Evolutionary conservation across 2,329 filamentous ascomycete species (phyloP).

Genomic region (Acrocalymma vagum): DNA sequence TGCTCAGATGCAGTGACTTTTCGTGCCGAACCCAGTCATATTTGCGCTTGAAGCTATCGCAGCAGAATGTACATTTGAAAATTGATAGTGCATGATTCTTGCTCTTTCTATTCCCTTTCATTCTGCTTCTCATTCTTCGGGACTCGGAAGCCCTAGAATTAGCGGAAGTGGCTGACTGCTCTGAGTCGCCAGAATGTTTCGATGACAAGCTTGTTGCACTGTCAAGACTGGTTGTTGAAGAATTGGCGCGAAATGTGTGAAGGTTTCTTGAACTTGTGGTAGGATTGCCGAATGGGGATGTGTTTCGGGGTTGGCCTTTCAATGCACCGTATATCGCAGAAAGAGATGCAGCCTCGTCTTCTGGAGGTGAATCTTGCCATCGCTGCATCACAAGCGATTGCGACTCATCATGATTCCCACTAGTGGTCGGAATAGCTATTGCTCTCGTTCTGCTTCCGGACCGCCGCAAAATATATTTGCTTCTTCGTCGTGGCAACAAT

Average conservation of each 20-base stretch:
- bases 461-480: slow-evolving; percentile 22
- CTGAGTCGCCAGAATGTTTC: slow-evolving; percentile 58
- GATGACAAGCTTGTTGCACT: slow-evolving; percentile 56
- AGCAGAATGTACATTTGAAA: slow-evolving; percentile 41
- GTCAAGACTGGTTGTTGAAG: slow-evolving; percentile 52
- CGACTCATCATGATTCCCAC: not conserved
- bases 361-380: slow-evolving; percentile 72
- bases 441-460: slow-evolving; percentile 13
- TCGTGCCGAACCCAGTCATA: slow-evolving; percentile 40
- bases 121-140: slow-evolving; percentile 23
- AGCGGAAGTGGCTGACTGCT: slow-evolving; percentile 40
- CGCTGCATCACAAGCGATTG: slow-evolving; percentile 62
- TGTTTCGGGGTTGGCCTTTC: slow-evolving; percentile 22
- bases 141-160: slow-evolving; percentile 50
- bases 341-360: slow-evolving; percentile 70
- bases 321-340: slow-evolving; percentile 70
- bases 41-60: slow-evolving; percentile 37
- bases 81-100: slow-evolving; percentile 21
- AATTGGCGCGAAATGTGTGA: slow-evolving; percentile 49
- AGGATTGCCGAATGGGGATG: slow-evolving; percentile 28
- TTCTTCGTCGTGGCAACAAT: slow-evolving; percentile 24
- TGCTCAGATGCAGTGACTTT: slow-evolving; percentile 34
- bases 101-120: slow-evolving; percentile 11
- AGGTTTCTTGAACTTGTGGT: slow-evolving; percentile 24
- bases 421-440: slow-evolving; percentile 14